A percentile compares a stretch with the other conserved stretches of the same genome.
These are phyloP conservation scores for Didymella exigua DNA, from an alignment of 2,329 filamentous ascomycete genomes.

Conservation along the genomic window DNA sequence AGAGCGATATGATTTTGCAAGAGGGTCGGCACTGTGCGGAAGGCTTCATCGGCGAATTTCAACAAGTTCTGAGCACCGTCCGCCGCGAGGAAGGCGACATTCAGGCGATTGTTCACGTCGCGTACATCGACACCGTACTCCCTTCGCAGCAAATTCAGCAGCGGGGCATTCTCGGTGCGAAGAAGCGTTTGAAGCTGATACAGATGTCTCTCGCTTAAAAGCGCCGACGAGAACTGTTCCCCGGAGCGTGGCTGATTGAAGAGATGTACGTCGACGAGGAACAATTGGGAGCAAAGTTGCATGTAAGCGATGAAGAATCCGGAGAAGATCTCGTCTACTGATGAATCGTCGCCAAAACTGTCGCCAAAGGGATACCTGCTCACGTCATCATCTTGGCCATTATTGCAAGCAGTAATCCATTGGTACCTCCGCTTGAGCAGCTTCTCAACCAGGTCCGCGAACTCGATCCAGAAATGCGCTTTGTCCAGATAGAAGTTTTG, in stretches of 20 bases:
- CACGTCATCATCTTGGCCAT: constrained; percentile 22
- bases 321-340: constrained; percentile 34
- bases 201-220: constrained; percentile 41
- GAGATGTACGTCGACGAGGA: constrained; percentile 33
- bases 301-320: constrained; percentile 40
- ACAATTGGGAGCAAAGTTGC: constrained; percentile 31
- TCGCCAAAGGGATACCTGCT: constrained; percentile 39
- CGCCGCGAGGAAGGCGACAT: constrained; percentile 32
- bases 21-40: constrained; percentile 24
- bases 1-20: constrained; percentile 27
- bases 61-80: constrained; percentile 36
- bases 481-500: constrained; percentile 36
- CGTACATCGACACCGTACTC: constrained; percentile 32
- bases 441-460: constrained; percentile 35
- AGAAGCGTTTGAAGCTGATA: constrained; percentile 32
- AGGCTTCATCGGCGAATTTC: constrained; percentile 27
- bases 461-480: constrained; percentile 44
- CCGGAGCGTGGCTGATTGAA: constrained; percentile 25
- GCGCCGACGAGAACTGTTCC: constrained; percentile 21
- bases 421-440: constrained; percentile 36
- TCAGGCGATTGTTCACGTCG: constrained; percentile 27
- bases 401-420: constrained; percentile 18
- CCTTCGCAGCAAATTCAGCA: constrained; percentile 37
- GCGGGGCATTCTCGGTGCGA: constrained; percentile 28
- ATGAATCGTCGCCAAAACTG: constrained; percentile 27